Evolutionary conservation across 768 basidiomycete genomes (phyloP).

Genomic region (Lactarius hatsudake): DNA sequence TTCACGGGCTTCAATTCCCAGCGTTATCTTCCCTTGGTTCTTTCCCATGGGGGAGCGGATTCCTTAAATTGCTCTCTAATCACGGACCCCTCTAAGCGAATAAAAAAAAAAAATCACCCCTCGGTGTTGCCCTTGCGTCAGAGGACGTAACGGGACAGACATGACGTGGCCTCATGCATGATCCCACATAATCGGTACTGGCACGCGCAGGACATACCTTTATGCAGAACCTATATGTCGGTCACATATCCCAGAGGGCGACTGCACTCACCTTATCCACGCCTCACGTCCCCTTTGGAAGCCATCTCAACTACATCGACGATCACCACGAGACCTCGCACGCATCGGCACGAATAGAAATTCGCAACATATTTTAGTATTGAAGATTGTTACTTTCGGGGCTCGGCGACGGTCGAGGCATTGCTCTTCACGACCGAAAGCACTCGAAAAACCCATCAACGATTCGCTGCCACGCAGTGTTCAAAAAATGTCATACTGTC

Average conservation of each 20-base stretch:
- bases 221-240: neutral
- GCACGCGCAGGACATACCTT: neutral
- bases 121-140: constrained; percentile 11
- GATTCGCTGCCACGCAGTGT: neutral
- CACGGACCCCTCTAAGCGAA: constrained; percentile 4
- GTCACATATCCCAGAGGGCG: constrained; percentile 9
- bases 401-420: neutral
- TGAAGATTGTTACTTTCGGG: neutral
- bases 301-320: neutral
- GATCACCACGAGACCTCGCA: constrained; percentile 14
- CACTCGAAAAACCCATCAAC: neutral
- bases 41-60: neutral
- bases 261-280: constrained; percentile 4
- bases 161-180: constrained; percentile 16
- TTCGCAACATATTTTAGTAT: neutral
- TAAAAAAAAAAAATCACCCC: neutral
- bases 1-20: neutral
- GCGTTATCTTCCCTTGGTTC: constrained; percentile 3
- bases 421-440: neutral
- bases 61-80: neutral
- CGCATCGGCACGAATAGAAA: constrained; percentile 5
- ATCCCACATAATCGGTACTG: neutral
- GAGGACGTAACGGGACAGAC: constrained; percentile 19
- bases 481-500: constrained; percentile 5
- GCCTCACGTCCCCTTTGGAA: constrained; percentile 2